Percentiles rank a stretch among this genome's conserved stretches.
Evolutionary conservation across 352 stramenopile species (phyloP).

Genomic region (Globisporangium echinulatum): DNA sequence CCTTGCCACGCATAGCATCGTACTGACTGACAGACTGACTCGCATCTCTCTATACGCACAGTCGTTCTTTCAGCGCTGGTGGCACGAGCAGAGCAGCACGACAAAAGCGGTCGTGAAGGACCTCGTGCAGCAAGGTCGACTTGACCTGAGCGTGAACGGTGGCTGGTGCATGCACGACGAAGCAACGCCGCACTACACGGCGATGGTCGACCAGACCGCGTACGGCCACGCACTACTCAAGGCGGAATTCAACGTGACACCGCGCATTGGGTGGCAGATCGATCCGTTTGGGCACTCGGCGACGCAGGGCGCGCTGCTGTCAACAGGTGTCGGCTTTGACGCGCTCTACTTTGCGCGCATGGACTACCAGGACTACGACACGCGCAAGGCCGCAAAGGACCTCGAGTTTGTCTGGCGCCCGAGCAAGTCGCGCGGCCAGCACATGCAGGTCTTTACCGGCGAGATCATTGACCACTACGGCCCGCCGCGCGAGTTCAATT

Average conservation of each 20-base stretch:
- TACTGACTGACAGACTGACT: not conserved
- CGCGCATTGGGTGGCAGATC: slow-evolving; percentile 97
- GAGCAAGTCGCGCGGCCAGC: slow-evolving; percentile 78
- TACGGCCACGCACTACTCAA: slow-evolving; percentile 94
- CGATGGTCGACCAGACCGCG: slow-evolving; percentile 98
- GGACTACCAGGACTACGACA: slow-evolving; percentile 95
- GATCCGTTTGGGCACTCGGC: slow-evolving; percentile 95
- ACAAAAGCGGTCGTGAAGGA: slow-evolving; percentile 73
- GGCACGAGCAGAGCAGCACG: slow-evolving; percentile 79
- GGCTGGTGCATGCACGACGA: slow-evolving; percentile 99
- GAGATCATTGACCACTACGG: slow-evolving; percentile 85
- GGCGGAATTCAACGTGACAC: slow-evolving; percentile 90
- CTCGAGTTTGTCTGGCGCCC: slow-evolving; percentile 96
- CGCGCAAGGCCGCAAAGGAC: slow-evolving; percentile 80
- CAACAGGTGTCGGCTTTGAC: slow-evolving; percentile 91
- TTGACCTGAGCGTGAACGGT: slow-evolving; percentile 93
- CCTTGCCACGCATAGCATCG: not conserved
- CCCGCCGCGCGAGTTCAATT: slow-evolving; percentile 70
- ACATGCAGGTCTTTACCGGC: slow-evolving; percentile 81
- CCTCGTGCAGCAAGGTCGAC: slow-evolving; percentile 87
- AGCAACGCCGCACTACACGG: slow-evolving; percentile 93
- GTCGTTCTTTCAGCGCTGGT: slow-evolving; percentile 96
- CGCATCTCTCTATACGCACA: slow-evolving; percentile 7
- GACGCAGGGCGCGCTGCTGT: slow-evolving; percentile 91
- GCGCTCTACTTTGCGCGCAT: slow-evolving; percentile 97